Percentiles rank a stretch among this genome's conserved stretches.
phyloP scores from a whole-genome alignment of 169 alveolate genomes.

The Plasmodium gallinaceum region DNA sequence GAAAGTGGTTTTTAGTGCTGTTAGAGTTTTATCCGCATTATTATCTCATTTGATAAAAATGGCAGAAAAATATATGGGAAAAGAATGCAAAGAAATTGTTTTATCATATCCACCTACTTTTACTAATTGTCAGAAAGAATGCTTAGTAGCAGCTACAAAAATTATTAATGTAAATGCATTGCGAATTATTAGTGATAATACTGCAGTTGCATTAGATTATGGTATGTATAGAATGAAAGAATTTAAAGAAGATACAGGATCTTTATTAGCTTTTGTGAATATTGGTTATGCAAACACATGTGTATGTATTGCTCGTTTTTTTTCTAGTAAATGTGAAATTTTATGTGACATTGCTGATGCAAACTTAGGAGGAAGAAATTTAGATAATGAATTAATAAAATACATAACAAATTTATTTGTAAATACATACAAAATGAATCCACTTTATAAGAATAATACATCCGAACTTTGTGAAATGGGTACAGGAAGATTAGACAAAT shows the following conservation, averaged over 20 bases:
- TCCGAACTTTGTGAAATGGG: constrained; percentile 66
- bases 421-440: constrained; percentile 91
- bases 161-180: constrained; percentile 95
- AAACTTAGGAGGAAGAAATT: constrained; percentile 96
- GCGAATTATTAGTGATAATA: constrained; percentile 95
- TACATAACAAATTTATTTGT: constrained; percentile 92
- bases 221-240: constrained; percentile 96
- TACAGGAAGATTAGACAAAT: constrained; percentile 46
- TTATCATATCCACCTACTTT: constrained; percentile 93
- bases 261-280: constrained; percentile 95
- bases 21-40: constrained; percentile 91
- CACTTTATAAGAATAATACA: constrained; percentile 82
- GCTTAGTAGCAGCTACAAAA: constrained; percentile 93
- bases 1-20: constrained; percentile 86
- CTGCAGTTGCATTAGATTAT: constrained; percentile 97
- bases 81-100: constrained; percentile 88
- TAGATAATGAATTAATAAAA: constrained; percentile 93
- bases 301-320: constrained; percentile 92
- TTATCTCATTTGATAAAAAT: constrained; percentile 86
- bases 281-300: constrained; percentile 95
- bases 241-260: constrained; percentile 91
- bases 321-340: constrained; percentile 91
- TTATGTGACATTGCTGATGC: constrained; percentile 94
- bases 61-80: constrained; percentile 87
- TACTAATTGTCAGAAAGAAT: constrained; percentile 93